phyloP scores from a whole-genome alignment of 2,329 filamentous ascomycete species.

The Hortaea sp. region DNA sequence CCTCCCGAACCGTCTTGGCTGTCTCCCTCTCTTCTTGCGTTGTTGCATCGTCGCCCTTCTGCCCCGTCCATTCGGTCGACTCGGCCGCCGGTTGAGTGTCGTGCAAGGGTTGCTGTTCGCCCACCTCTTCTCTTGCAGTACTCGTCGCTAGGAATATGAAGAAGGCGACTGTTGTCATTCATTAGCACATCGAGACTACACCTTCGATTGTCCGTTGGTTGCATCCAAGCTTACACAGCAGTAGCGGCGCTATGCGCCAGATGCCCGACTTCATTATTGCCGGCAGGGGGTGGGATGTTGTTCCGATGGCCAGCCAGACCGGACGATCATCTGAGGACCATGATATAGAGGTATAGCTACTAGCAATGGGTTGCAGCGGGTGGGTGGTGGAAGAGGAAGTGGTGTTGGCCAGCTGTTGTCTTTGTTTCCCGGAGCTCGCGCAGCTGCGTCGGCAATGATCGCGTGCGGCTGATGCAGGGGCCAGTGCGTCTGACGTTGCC shows the following conservation, averaged over 20 bases:
- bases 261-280: conserved; percentile 9
- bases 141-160: conserved; percentile 11
- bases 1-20: conserved; percentile 22
- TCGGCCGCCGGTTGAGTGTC: conserved; percentile 5
- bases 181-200: conserved; percentile 2
- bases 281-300: not conserved
- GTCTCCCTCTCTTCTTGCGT: conserved; percentile 1
- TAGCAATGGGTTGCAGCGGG: no score
- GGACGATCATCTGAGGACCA: no score
- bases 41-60: conserved; percentile 2
- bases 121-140: conserved; percentile 5
- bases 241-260: conserved; percentile 14
- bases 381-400: no score
- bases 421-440: not conserved
- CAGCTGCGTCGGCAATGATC: not conserved
- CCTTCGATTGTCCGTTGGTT: not conserved
- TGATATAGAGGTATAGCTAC: no score
- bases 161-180: conserved; percentile 9
- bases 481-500: not conserved
- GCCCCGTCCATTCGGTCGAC: conserved; percentile 2
- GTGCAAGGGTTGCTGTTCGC: conserved; percentile 5
- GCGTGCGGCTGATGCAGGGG: not conserved
- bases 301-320: no score
- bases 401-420: not conserved
- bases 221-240: conserved; percentile 11